Evolutionary conservation across 1,284 basidiomycete genomes (phyloP).

Genomic region (Lignosus rhinocerotis): DNA sequence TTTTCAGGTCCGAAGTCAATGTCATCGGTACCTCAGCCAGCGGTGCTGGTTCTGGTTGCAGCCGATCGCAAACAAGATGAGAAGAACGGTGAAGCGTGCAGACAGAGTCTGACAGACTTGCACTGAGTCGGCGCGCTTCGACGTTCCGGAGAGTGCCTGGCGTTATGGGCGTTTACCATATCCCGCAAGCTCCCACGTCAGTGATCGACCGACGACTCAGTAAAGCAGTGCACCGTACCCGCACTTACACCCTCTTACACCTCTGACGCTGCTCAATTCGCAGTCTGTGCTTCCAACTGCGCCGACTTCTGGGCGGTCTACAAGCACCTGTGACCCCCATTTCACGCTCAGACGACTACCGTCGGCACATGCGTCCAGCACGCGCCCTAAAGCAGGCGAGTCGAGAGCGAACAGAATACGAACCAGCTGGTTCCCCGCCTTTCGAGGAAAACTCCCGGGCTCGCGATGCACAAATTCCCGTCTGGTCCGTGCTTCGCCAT

Average conservation of each 20-base stretch:
- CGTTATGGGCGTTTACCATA: neutral
- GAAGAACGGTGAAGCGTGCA: neutral
- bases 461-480: neutral
- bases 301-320: neutral
- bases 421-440: neutral
- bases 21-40: neutral
- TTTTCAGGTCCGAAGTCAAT: neutral
- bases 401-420: constrained; percentile 1
- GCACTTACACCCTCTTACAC: neutral
- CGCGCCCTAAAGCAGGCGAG: neutral
- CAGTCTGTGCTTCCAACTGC: neutral
- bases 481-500: neutral
- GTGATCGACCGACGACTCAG: neutral
- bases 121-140: neutral
- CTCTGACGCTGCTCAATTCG: neutral
- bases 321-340: neutral
- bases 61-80: neutral
- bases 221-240: constrained; percentile 10
- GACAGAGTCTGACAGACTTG: neutral
- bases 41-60: neutral
- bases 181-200: neutral
- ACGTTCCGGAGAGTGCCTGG: neutral
- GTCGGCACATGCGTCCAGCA: neutral
- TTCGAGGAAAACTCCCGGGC: constrained; percentile 3
- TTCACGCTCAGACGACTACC: neutral